Conservation (phyloP, 2,329 filamentous ascomycete species). For the Verticillium klebahnii region DNA sequence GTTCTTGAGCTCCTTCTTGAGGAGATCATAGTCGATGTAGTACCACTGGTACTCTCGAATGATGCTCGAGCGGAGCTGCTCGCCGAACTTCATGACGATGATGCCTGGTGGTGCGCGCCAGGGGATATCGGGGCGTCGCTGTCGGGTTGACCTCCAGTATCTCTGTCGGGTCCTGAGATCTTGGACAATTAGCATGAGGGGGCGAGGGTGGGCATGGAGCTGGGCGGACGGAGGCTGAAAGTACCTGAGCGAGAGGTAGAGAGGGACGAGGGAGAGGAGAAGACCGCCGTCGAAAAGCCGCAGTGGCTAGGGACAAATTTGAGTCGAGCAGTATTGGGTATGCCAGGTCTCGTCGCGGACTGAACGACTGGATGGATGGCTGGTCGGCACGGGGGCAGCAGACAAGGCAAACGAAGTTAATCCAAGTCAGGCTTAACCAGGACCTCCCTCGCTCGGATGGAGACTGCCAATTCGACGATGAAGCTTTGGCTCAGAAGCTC, state of each 20-base stretch:
- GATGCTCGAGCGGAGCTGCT: constrained; percentile 91
- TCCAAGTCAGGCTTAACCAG: neutral
- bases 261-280: neutral
- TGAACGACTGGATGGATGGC: neutral
- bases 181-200: constrained; percentile 47
- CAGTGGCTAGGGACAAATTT: neutral
- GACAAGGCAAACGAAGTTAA: neutral
- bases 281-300: neutral
- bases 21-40: constrained; percentile 95
- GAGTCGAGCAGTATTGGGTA: neutral
- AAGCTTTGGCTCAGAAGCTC: neutral
- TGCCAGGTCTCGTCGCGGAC: neutral
- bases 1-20: constrained; percentile 82
- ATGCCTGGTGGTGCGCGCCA: constrained; percentile 42
- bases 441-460: neutral
- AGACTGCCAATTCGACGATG: neutral
- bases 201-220: neutral
- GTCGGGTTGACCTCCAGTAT: constrained; percentile 33
- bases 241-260: neutral
- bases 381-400: neutral
- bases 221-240: neutral
- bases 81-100: constrained; percentile 79
- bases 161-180: constrained; percentile 39
- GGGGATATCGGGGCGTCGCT: constrained; percentile 12
- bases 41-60: constrained; percentile 98